Evolutionary conservation across 192 early-diverging fungal genomes (phyloP), one percentile per base, ranked within the genome.

Genomic region (Spinellus fusiger): DNA sequence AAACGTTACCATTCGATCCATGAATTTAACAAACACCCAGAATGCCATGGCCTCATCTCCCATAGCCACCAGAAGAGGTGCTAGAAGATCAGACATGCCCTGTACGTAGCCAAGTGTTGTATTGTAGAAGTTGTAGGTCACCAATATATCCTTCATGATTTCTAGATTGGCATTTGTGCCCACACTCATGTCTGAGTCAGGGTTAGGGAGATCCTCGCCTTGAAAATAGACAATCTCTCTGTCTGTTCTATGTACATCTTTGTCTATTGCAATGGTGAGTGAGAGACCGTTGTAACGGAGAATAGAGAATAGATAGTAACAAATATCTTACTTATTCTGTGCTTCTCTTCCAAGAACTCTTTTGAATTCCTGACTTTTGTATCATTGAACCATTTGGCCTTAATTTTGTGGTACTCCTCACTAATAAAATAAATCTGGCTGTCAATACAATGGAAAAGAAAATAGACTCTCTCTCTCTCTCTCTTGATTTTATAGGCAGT

Each of bases 241-340:
- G 67, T 99, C 96, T 1, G 96, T 99, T 28, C 96, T 86, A 57
- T 96, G 81, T 0, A 98, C 95, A 63, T 99, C 96, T 70, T 97
- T 98, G 35, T 95, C 92, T 71, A 81, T 46, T 23, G 27, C 33
- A 34, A 56, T n/a, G 16, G n/a, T n/a, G n/a, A n/a, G n/a, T n/a
- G n/a, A n/a, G n/a, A n/a, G n/a, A n/a, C n/a, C n/a, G n/a, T n/a
- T n/a, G n/a, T n/a, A n/a, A n/a, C n/a, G n/a, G n/a, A n/a, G n/a
- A n/a, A n/a, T n/a, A 20, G 0, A 51, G n/a, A n/a, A n/a, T n/a
- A n/a, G n/a, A n/a, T n/a, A n/a, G n/a, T n/a, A n/a, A n/a, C n/a
- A n/a, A n/a, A n/a, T n/a, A n/a, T n/a, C 58, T 26, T 57, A 70
- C 62, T 33, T 49, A 83, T 91, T 0, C 89, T 77, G 54, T 75